Evolutionary conservation across 2,329 filamentous ascomycete genomes (phyloP), one percentile per base, ranked within the genome.

Genomic region (Nothophaeocryptopus gaeumannii): DNA sequence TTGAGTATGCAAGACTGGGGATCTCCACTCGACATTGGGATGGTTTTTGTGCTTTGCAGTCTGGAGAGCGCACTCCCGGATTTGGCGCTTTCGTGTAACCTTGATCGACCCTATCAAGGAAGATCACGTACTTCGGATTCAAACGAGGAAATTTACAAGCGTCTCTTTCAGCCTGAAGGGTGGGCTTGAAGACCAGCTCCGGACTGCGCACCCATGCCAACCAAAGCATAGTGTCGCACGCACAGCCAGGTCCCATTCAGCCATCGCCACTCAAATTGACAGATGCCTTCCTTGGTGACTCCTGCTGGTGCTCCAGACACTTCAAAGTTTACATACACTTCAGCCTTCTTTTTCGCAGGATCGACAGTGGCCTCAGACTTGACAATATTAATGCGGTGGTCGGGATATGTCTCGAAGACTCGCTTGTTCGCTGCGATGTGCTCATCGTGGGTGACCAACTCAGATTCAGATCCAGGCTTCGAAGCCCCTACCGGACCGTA

Each of bases 381-480:
- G 13, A 42, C 39, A 15, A 42, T 42, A 20, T 42, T 42, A 2
- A 42, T 42, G n/a, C 32, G 11, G 30, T 42, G 39, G 9, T 42
- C 12, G 2, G 39, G 30, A 42, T 42, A 42, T 13, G 39, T 32
- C 20, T 26, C 29, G 10, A 42, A 42, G 7, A 42, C 39, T 16
- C 34, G 32, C n/a, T 15, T 29, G 13, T 42, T 42, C 10, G 39
- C 39, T 42, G 32, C 30, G 39, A 42, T 12, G 9, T 34, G 39
- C 39, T 42, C 39, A 11, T 42, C 8, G 20, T 34, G 30, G 2
- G 39, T 42, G 13, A 42, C 32, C 13, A 16, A 14, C 29, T 32
- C 39, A 32, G 29, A 33, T 16, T 42, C 39, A 10, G 13, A 32
- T 14, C 39, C 39, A 2, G 39, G 39, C 13, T 20, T 29, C 11